Conservation (phyloP, 2,329 filamentous ascomycete species). For the Macrophomina tecta region DNA sequence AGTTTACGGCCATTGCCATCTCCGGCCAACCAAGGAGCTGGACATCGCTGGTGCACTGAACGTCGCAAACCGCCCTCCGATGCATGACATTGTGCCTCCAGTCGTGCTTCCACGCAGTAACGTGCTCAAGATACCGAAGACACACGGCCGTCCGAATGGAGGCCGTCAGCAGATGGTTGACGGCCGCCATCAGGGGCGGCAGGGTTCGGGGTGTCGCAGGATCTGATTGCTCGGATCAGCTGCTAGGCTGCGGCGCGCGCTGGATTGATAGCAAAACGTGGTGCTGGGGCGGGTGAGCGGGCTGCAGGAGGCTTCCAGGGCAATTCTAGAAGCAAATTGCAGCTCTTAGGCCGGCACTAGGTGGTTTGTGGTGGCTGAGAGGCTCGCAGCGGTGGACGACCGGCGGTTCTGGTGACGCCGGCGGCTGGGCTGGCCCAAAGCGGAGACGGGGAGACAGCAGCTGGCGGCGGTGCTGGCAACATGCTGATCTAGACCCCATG, state of each 20-base stretch:
- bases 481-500: too few species aligned
- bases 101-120: neutral
- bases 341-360: neutral
- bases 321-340: slow-evolving; percentile 18
- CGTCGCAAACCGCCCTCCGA: neutral
- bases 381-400: neutral
- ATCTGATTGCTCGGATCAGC: neutral
- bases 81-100: slow-evolving; percentile 1
- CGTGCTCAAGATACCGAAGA: neutral
- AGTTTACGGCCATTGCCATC: neutral
- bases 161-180: neutral
- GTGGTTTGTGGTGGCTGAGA: neutral
- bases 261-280: slow-evolving; percentile 19
- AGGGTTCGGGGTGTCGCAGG: neutral
- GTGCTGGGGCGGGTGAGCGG: neutral
- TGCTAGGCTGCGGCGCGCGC: neutral
- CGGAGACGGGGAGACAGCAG: neutral
- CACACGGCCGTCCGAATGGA: neutral
- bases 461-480: neutral
- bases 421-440: slow-evolving; percentile 7
- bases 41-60: slow-evolving; percentile 8
- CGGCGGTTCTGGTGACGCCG: slow-evolving; percentile 7
- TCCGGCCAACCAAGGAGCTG: neutral
- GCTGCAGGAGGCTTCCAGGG: slow-evolving; percentile 14
- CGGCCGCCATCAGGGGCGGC: neutral